Evolutionary conservation across 139 green algal genomes (phyloP).

Genomic region (Limnomonas spitsbergensis): DNA sequence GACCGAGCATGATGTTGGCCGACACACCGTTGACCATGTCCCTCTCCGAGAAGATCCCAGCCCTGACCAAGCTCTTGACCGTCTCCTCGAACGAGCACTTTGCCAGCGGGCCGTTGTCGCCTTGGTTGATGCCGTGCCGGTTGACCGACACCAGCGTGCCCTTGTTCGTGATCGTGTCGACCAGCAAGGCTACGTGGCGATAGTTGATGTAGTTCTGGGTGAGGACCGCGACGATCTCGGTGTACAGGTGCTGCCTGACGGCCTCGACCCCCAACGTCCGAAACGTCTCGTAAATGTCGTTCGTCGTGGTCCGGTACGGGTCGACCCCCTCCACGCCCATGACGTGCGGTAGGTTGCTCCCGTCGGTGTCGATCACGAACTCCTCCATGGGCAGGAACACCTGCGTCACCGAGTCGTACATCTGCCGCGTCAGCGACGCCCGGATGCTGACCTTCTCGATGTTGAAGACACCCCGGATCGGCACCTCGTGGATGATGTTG

Average conservation of each 20-base stretch:
- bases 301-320: constrained; percentile 59
- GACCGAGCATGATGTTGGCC: constrained; percentile 89
- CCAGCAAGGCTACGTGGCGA: constrained; percentile 35
- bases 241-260: constrained; percentile 59
- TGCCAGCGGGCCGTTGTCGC: constrained; percentile 73
- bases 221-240: constrained; percentile 13
- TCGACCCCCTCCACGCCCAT: constrained; percentile 63
- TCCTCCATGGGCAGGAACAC: constrained; percentile 70
- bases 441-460: constrained; percentile 74
- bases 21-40: constrained; percentile 77
- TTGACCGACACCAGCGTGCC: constrained; percentile 87
- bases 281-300: constrained; percentile 82
- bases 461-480: constrained; percentile 58
- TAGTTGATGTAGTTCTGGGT: constrained; percentile 6
- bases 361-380: constrained; percentile 87
- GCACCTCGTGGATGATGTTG: constrained; percentile 57
- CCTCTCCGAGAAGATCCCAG: constrained; percentile 70
- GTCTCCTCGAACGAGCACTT: constrained; percentile 92
- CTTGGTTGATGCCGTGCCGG: constrained; percentile 87
- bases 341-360: constrained; percentile 76
- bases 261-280: constrained; percentile 87
- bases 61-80: constrained; percentile 79
- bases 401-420: constrained; percentile 15
- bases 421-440: background rate
- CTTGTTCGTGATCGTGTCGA: constrained; percentile 26